Conservation (phyloP, 1,139 yeast genomes). For the Saccharomyces hybrid region DNA sequence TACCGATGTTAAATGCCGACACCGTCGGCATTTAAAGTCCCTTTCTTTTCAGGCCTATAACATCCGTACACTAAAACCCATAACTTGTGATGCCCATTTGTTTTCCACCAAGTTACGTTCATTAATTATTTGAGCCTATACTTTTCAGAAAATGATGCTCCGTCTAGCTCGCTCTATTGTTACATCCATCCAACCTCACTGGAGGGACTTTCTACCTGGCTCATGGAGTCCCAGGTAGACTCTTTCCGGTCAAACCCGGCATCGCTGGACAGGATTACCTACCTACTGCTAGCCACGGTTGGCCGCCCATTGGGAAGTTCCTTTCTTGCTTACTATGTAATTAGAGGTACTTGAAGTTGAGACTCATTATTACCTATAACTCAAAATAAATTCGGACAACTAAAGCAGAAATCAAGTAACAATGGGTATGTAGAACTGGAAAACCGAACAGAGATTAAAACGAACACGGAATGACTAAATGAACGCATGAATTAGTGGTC, state of each 20-base stretch:
- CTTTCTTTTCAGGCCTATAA: too few species aligned
- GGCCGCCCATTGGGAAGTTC: not conserved
- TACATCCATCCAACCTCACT: too few species aligned
- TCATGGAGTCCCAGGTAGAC: not conserved
- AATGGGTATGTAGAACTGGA: slow-evolving; percentile 30
- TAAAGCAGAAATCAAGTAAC: slow-evolving; percentile 31
- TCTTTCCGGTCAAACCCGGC: not conserved
- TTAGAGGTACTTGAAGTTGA: slow-evolving; percentile 1
- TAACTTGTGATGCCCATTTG: too few species aligned
- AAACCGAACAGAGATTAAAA: not conserved
- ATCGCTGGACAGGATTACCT: not conserved
- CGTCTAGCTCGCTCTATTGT: too few species aligned
- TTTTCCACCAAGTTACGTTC: too few species aligned
- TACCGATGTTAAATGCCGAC: not conserved
- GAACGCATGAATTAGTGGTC: not conserved
- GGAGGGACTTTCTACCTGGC: too few species aligned
- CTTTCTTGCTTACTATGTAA: not conserved
- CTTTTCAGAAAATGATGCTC: too few species aligned
- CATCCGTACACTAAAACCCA: too few species aligned
- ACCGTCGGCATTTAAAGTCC: too few species aligned
- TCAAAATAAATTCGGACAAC: slow-evolving; percentile 7
- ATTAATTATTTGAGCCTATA: too few species aligned
- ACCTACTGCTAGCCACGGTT: not conserved
- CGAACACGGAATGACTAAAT: not conserved
- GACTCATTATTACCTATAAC: slow-evolving; percentile 1